Evolutionary conservation across 31 red algal species (phyloP).

Genomic region (Porphyra umbilicalis): DNA sequence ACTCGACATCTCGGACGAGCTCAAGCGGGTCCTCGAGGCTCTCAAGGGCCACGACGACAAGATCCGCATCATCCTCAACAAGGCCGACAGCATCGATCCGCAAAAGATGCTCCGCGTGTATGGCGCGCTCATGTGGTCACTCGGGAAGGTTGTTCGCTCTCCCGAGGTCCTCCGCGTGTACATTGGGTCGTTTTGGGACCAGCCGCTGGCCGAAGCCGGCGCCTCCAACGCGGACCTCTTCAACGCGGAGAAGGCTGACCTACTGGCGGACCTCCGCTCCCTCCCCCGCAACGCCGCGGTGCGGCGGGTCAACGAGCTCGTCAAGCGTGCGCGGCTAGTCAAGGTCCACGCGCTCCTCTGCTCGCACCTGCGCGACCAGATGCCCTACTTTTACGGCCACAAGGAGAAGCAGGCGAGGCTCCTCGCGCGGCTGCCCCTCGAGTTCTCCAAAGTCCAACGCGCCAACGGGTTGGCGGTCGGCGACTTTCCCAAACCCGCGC

Average conservation of each 20-base stretch:
- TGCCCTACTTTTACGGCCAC: conserved; percentile 67
- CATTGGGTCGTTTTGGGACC: conserved; percentile 77
- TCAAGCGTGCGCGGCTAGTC: conserved; percentile 68
- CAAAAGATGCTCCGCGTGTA: conserved; percentile 86
- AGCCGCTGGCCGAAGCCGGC: conserved; percentile 39
- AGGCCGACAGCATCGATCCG: conserved; percentile 72
- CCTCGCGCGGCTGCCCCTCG: conserved; percentile 37
- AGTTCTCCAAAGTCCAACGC: conserved; percentile 57
- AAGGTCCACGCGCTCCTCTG: conserved; percentile 65
- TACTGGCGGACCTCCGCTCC: conserved; percentile 55
- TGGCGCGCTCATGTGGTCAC: conserved; percentile 83
- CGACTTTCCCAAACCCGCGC: conserved; percentile 66
- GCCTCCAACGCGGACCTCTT: conserved; percentile 52
- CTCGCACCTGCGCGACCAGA: conserved; percentile 49
- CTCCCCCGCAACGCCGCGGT: conserved; percentile 69
- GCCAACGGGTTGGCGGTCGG: conserved; percentile 54
- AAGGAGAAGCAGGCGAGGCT: conserved; percentile 77
- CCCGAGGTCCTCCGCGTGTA: conserved; percentile 77
- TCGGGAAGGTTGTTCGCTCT: conserved; percentile 66
- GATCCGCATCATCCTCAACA: conserved; percentile 80
- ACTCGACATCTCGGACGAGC: conserved; percentile 86
- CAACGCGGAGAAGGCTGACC: conserved; percentile 46
- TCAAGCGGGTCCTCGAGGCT: conserved; percentile 72
- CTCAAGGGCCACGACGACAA: conserved; percentile 80
- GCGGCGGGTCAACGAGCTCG: conserved; percentile 71